A percentile compares a stretch with the other conserved stretches of the same genome.
phyloP scores from a whole-genome alignment of 257 asterid species.

The Scutellaria barbata region DNA sequence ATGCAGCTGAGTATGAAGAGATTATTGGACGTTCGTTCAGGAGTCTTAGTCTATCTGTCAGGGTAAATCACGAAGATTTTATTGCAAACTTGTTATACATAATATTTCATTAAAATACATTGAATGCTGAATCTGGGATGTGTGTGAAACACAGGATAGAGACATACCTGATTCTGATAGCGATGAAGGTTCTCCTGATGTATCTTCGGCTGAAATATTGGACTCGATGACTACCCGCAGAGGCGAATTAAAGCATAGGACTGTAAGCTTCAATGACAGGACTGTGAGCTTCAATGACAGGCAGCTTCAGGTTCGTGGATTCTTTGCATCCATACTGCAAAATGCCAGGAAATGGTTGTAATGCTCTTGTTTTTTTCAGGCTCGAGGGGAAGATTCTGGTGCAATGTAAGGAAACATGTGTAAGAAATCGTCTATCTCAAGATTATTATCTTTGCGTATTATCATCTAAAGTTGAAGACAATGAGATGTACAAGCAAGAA shows the following conservation, averaged over 20 bases:
- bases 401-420: not conserved
- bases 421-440: not conserved
- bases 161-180: conserved; percentile 42
- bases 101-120: not conserved
- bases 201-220: conserved; percentile 69
- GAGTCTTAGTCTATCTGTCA: conserved; percentile 46
- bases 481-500: no score
- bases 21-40: conserved; percentile 57
- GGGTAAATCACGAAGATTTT: conserved; percentile 39
- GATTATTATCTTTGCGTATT: no score
- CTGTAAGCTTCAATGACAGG: conserved; percentile 50
- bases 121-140: conserved; percentile 2
- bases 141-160: conserved; percentile 50
- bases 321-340: not conserved
- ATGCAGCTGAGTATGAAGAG: conserved; percentile 90
- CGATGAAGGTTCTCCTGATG: conserved; percentile 43
- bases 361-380: conserved; percentile 18
- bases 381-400: not conserved
- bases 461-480: no score
- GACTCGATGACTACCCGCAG: conserved; percentile 82
- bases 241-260: conserved; percentile 84
- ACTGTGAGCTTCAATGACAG: not conserved
- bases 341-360: not conserved
- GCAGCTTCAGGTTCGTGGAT: not conserved
- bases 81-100: no score